Percentiles rank a stretch among this genome's conserved stretches.
Evolutionary conservation across 192 early-diverging fungal species (phyloP).

Genomic region (Dissophora ornata): DNA sequence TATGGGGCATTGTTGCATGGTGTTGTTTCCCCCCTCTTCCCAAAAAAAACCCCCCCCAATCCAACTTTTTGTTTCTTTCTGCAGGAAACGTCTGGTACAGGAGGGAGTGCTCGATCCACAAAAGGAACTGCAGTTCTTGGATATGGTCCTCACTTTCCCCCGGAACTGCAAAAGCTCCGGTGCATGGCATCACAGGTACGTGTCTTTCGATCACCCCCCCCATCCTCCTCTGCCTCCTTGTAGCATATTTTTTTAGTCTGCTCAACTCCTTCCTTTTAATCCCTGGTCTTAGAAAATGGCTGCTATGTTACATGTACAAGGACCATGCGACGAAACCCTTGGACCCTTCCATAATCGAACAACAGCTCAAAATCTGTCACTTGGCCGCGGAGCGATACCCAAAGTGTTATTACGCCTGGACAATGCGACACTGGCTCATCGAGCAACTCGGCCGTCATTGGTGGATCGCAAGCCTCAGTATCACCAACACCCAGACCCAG

Average conservation of each 20-base stretch:
- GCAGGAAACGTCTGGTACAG: slow-evolving; percentile 59
- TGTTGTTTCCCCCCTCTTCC: neutral
- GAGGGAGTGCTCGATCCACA: slow-evolving; percentile 30
- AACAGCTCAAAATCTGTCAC: slow-evolving; percentile 49
- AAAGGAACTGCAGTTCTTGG: slow-evolving; percentile 55
- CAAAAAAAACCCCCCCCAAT: neutral
- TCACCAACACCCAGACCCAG: too few species aligned
- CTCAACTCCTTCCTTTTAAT: neutral
- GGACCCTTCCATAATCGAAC: slow-evolving; percentile 13
- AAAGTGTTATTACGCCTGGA: slow-evolving; percentile 67
- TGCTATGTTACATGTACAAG: slow-evolving; percentile 17
- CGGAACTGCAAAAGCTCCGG: slow-evolving; percentile 61
- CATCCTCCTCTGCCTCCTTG: neutral
- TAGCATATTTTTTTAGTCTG: neutral
- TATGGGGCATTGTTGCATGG: too few species aligned
- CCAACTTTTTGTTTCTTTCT: neutral
- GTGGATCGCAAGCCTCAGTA: slow-evolving; percentile 3
- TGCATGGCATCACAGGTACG: slow-evolving; percentile 63
- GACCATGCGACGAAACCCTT: slow-evolving; percentile 14
- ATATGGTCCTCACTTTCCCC: slow-evolving; percentile 62
- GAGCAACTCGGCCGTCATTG: slow-evolving; percentile 19
- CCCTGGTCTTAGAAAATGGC: slow-evolving; percentile 34
- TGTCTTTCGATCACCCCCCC: neutral
- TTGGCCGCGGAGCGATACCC: slow-evolving; percentile 57
- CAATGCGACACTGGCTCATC: slow-evolving; percentile 61